Conservation (phyloP, 73 alveolate species). For the Halteria grandinella region DNA sequence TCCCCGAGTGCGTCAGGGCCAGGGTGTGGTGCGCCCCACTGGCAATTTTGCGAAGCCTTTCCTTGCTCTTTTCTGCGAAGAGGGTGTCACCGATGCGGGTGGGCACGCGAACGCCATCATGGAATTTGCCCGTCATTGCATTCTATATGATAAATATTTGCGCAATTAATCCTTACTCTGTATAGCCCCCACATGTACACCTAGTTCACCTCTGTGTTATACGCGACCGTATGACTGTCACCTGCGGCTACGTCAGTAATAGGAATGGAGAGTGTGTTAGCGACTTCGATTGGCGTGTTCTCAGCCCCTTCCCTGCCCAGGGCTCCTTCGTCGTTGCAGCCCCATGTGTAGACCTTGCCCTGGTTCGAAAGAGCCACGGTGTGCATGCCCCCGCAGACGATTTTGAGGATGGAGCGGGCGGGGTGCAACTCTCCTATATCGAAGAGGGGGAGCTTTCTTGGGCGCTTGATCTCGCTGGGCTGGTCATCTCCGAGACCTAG, state of each 20-base stretch:
- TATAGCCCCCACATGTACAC: conserved; percentile 87
- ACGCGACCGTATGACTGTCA: conserved; percentile 88
- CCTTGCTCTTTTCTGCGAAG: conserved; percentile 12
- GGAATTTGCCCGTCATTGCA: conserved; percentile 57
- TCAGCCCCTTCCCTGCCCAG: conserved; percentile 84
- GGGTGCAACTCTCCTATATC: conserved; percentile 44
- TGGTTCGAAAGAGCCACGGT: not conserved
- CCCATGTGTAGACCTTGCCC: not conserved
- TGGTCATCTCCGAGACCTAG: conserved; percentile 77
- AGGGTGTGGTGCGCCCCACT: conserved; percentile 90
- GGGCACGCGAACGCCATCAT: conserved; percentile 49
- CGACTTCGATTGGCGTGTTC: conserved; percentile 70
- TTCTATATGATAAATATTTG: conserved; percentile 12
- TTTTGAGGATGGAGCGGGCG: conserved; percentile 46
- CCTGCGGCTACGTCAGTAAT: conserved; percentile 84
- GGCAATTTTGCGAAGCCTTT: conserved; percentile 60
- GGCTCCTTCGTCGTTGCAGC: conserved; percentile 21
- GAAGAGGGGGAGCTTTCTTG: conserved; percentile 69
- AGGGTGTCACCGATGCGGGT: conserved; percentile 52
- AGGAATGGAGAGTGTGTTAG: conserved; percentile 42
- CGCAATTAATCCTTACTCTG: conserved; percentile 39
- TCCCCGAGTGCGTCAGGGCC: conserved; percentile 72
- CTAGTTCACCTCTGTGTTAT: conserved; percentile 65
- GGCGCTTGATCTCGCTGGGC: conserved; percentile 73
- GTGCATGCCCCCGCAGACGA: conserved; percentile 62